Evolutionary conservation across 2,329 filamentous ascomycete genomes (phyloP), one percentile per base, ranked within the genome.

Genomic region (Sporothrix curviconia): DNA sequence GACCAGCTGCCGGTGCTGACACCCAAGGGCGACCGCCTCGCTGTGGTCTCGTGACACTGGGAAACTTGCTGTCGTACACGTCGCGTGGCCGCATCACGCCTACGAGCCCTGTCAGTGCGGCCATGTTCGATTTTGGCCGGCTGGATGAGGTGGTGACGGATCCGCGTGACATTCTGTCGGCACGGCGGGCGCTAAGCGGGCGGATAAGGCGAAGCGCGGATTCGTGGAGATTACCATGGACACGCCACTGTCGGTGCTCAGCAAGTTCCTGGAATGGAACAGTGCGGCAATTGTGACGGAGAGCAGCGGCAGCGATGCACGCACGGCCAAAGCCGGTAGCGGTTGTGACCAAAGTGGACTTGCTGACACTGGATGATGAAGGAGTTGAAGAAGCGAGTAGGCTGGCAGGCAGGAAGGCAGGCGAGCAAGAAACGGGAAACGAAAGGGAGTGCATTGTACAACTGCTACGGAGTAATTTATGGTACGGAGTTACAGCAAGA

Each of bases 241-340:
- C 64, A 99, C 94, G 1, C 87, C 88, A 3, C 78, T 99, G 39
- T 83, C 81, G 47, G 86, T 88, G 44, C 79, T 99, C 55, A 92
- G 90, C 76, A 85, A 89, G 67, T 99, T 99, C 75, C 90, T 97
- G 63, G 91, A 97, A 75, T 97, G 94, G 91, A 97, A 99, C 74
- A 94, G 89, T 64, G 92, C 94, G 0, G 94, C 94, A 0, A 85
- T 99, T 50, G 90, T 99, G 3, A 99, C 92, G 0, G 92, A 97
- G 71, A 92, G 97, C 71, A 80, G 82, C 64, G 75, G 76, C 50
- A 74, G 73, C 37, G 79, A 82, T 64, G 76, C 76, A 12, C 74
- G 74, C 40, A 71, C 83, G 56, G 80, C 81, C 46, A 95, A n/a
- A 90, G 77, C 91, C 95, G 1, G 78, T 94, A 51, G 94, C 90